Evolutionary conservation across 1,284 basidiomycete species (phyloP).

Genomic region (Sparassis latifolia): DNA sequence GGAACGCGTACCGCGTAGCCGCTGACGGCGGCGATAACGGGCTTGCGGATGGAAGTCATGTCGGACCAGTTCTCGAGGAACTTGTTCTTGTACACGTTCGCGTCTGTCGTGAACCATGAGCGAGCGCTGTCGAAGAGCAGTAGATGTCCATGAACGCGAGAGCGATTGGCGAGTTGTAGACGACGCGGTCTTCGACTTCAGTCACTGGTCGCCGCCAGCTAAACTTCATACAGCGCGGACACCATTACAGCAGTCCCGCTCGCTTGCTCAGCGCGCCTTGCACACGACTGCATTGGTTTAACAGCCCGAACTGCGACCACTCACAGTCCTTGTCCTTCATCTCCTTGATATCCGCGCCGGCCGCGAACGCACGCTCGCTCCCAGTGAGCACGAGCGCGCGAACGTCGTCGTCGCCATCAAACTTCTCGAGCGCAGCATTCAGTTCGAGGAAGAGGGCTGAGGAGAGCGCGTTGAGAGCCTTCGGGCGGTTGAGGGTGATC

Average conservation of each 20-base stretch:
- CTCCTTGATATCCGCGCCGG: constrained; percentile 89
- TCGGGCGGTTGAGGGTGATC: constrained; percentile 93
- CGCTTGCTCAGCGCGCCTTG: neutral
- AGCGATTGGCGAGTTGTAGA: neutral
- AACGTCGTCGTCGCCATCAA: constrained; percentile 67
- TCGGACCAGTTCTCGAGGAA: constrained; percentile 88
- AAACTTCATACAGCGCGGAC: no score
- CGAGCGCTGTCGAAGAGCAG: no score
- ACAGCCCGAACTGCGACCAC: constrained; percentile 15
- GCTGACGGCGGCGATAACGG: constrained; percentile 93
- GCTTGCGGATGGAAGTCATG: constrained; percentile 78
- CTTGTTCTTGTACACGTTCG: constrained; percentile 83
- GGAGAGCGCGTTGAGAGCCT: constrained; percentile 90
- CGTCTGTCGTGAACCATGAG: constrained; percentile 37
- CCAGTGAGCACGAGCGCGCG: constrained; percentile 93
- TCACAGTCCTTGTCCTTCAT: constrained; percentile 89
- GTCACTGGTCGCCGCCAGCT: no score
- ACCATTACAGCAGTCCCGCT: no score
- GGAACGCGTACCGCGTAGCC: constrained; percentile 80
- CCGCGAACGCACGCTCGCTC: constrained; percentile 92
- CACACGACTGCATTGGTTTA: neutral
- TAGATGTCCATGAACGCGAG: neutral
- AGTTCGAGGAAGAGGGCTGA: constrained; percentile 76
- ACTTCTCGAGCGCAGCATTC: constrained; percentile 67
- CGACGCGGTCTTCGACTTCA: no score